Percentiles rank a stretch among this genome's conserved stretches.
phyloP scores from a whole-genome alignment of 2,329 filamentous ascomycete species.

The Fusarium sp. region DNA sequence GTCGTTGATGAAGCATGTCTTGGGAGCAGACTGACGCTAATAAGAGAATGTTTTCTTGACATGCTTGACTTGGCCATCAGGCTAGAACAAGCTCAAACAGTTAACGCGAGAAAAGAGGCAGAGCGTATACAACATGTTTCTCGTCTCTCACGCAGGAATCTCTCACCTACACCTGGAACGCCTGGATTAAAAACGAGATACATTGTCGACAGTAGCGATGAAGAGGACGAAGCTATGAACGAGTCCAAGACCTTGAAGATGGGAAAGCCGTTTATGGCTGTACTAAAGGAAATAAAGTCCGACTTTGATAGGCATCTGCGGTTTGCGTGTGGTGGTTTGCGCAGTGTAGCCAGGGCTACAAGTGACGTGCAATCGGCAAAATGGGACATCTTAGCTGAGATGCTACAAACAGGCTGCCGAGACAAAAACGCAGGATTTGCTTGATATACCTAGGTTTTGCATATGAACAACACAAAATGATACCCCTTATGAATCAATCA shows the following conservation, averaged over 20 bases:
- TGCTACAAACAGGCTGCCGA: constrained; percentile 68
- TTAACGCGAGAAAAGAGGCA: constrained; percentile 53
- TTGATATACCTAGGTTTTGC: constrained; percentile 4
- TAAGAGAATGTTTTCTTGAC: constrained; percentile 78
- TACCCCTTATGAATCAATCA: constrained; percentile 34
- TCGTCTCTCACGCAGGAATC: constrained; percentile 37
- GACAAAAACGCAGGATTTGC: constrained; percentile 39
- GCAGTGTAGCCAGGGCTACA: constrained; percentile 79
- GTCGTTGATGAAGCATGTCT: constrained; percentile 78
- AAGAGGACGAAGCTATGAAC: constrained; percentile 49
- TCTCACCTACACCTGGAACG: constrained; percentile 32
- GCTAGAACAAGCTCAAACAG: constrained; percentile 71
- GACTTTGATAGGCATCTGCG: constrained; percentile 74
- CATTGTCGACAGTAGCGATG: constrained; percentile 44
- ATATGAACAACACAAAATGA: constrained; percentile 43
- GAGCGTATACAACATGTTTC: constrained; percentile 53
- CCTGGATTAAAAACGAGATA: constrained; percentile 43
- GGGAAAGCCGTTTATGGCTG: constrained; percentile 61
- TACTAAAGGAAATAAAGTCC: constrained; percentile 67
- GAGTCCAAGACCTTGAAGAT: constrained; percentile 11
- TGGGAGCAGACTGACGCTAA: constrained; percentile 74
- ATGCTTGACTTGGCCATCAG: constrained; percentile 80
- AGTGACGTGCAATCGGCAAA: constrained; percentile 69
- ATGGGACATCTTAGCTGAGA: constrained; percentile 87
- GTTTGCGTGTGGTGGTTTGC: constrained; percentile 79